Conservation (phyloP, 129 eudicot genomes). For the Flaveria trinervia region DNA sequence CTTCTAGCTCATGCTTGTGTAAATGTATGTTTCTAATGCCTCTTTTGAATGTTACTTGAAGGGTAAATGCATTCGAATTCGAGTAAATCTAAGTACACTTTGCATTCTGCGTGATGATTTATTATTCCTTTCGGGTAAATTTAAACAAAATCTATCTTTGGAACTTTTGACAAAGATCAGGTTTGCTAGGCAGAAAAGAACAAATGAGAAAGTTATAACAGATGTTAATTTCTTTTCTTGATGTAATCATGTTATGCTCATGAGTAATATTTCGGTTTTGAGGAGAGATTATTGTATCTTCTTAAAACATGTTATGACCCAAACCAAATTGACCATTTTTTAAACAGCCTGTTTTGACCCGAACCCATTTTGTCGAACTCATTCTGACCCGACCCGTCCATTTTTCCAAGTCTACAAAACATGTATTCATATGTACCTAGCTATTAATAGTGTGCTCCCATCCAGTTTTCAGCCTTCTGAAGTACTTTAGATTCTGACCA, state of each 20-base stretch:
- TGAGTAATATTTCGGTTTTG: neutral
- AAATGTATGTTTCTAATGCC: too few relatives aligned
- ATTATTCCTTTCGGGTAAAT: too few relatives aligned
- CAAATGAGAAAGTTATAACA: too few relatives aligned
- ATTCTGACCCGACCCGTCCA: neutral
- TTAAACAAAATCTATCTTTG: too few relatives aligned
- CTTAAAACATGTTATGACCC: neutral
- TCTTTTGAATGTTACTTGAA: too few relatives aligned
- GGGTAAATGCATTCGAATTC: too few relatives aligned
- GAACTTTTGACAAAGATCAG: too few relatives aligned
- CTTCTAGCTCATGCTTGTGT: neutral
- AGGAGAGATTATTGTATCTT: neutral
- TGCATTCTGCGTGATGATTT: neutral
- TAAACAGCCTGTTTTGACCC: neutral
- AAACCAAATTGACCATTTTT: neutral
- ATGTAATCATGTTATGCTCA: neutral
- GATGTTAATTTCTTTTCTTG: too few relatives aligned
- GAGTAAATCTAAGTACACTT: neutral
- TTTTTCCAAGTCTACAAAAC: neutral
- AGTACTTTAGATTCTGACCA: neutral
- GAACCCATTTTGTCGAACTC: neutral
- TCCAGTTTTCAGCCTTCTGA: neutral
- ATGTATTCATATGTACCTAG: neutral
- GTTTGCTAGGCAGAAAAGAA: too few relatives aligned
- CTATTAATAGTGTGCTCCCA: neutral